These are phyloP conservation scores for Cutaneotrichosporon dermatis DNA, from an alignment of 1,284 basidiomycete species.

Conservation along the genomic window DNA sequence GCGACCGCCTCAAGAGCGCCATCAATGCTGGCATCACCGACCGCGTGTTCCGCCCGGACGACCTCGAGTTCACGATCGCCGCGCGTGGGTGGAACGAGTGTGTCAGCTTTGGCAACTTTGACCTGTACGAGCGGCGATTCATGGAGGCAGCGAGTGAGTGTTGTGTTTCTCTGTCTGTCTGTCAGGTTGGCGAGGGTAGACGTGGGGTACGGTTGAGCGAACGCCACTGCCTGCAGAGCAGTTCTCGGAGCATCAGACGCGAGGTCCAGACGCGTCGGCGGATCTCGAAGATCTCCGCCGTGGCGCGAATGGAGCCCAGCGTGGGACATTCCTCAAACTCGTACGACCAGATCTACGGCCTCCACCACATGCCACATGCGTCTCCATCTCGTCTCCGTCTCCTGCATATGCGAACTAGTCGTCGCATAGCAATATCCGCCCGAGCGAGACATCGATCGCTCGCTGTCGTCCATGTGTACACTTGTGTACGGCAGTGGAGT, in stretches of 20 bases:
- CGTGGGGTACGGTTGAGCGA: too few relatives aligned
- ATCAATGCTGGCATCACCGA: slow-evolving; percentile 74
- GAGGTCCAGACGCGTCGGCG: too few relatives aligned
- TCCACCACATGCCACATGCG: too few relatives aligned
- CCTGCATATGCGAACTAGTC: neutral
- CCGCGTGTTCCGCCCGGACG: slow-evolving; percentile 77
- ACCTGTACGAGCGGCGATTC: slow-evolving; percentile 79
- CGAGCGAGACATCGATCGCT: neutral
- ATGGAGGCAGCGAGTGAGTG: slow-evolving; percentile 62
- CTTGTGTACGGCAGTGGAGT: too few relatives aligned
- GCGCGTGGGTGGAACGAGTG: slow-evolving; percentile 96
- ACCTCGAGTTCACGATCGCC: slow-evolving; percentile 90
- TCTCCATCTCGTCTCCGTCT: too few relatives aligned
- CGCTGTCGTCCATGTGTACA: too few relatives aligned
- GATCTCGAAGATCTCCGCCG: too few relatives aligned
- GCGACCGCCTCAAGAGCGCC: slow-evolving; percentile 62
- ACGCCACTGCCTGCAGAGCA: too few relatives aligned
- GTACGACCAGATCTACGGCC: neutral
- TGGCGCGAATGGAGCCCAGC: too few relatives aligned
- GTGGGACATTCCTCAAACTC: neutral
- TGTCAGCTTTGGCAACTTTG: slow-evolving; percentile 87
- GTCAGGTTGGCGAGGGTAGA: too few relatives aligned
- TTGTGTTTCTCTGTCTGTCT: neutral
- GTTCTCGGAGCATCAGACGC: too few relatives aligned
- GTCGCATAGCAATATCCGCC: neutral